Conservation (phyloP, 306 rosid genomes). For the Oemleria cerasiformis region DNA sequence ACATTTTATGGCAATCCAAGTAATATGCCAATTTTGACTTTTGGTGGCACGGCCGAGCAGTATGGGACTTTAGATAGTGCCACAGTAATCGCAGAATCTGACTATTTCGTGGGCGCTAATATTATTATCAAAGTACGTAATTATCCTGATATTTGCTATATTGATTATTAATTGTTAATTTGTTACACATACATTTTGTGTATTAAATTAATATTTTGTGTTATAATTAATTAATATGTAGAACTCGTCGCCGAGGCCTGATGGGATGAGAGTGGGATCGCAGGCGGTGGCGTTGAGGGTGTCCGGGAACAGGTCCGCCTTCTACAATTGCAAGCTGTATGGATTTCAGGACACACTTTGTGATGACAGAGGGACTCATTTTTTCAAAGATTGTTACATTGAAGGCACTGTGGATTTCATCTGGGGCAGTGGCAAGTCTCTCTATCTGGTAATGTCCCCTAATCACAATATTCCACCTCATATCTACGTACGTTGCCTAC, state of each 20-base stretch:
- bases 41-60: constrained; percentile 30
- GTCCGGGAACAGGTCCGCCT: constrained; percentile 29
- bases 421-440: constrained; percentile 40
- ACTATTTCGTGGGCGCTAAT: constrained; percentile 43
- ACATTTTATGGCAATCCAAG: no score
- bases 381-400: constrained; percentile 46
- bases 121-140: constrained; percentile 29
- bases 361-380: constrained; percentile 43
- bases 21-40: constrained; percentile 38
- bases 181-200: no score
- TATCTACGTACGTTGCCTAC: no score
- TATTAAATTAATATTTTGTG: no score
- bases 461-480: background rate
- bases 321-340: constrained; percentile 34
- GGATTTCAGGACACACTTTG: constrained; percentile 55
- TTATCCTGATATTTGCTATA: background rate
- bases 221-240: no score
- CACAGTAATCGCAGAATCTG: constrained; percentile 29
- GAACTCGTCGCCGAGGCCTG: constrained; percentile 47
- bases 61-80: constrained; percentile 70
- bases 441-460: constrained; percentile 36
- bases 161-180: no score
- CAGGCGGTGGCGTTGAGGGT: constrained; percentile 54
- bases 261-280: constrained; percentile 17
- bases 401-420: constrained; percentile 46